Evolutionary conservation across 305 asterid genomes (phyloP).

Genomic region (Salvia sclarea): DNA sequence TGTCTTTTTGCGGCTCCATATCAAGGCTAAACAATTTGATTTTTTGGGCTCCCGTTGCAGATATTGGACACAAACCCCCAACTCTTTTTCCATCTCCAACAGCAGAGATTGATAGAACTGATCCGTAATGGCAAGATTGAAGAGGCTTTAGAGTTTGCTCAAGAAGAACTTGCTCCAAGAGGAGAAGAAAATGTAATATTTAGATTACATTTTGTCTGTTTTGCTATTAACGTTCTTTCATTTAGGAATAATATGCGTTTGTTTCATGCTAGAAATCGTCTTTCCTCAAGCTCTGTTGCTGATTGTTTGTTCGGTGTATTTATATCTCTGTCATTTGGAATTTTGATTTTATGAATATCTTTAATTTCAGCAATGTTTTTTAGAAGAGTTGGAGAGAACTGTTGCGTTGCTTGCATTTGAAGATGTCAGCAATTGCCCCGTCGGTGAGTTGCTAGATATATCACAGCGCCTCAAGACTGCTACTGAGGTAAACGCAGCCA

Average conservation of each 20-base stretch:
- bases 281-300: neutral
- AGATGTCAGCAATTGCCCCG: slow-evolving; percentile 71
- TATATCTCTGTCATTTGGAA: neutral
- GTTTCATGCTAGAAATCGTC: neutral
- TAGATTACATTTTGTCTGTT: slow-evolving; percentile 27
- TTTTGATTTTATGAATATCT: slow-evolving; percentile 14
- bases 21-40: slow-evolving; percentile 11
- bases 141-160: slow-evolving; percentile 96
- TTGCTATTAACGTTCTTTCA: slow-evolving; percentile 6
- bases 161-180: slow-evolving; percentile 96
- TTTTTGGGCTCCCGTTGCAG: slow-evolving; percentile 29
- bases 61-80: slow-evolving; percentile 88
- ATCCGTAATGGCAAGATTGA: slow-evolving; percentile 80
- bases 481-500: slow-evolving; percentile 55
- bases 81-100: slow-evolving; percentile 89
- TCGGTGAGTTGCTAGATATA: slow-evolving; percentile 68
- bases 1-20: neutral
- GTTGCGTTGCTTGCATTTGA: slow-evolving; percentile 89
- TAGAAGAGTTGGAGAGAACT: slow-evolving; percentile 88
- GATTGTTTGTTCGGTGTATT: neutral
- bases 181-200: slow-evolving; percentile 88
- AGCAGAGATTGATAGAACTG: slow-evolving; percentile 86
- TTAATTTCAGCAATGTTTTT: slow-evolving; percentile 58
- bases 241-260: neutral
- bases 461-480: slow-evolving; percentile 63